phyloP scores from a whole-genome alignment of 257 asterid genomes.

The Misopates orontium region DNA sequence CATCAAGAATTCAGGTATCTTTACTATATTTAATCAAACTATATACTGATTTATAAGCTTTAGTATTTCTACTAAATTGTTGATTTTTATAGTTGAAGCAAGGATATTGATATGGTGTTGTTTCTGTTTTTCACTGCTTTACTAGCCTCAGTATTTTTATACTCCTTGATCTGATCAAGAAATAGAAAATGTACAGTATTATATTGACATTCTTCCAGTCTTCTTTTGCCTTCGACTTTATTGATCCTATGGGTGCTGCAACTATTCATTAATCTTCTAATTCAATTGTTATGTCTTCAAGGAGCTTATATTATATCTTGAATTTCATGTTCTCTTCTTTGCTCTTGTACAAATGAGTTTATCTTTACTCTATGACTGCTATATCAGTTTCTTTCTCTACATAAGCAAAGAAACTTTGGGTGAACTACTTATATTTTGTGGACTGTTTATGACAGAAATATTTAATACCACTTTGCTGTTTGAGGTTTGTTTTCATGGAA shows the following conservation, averaged over 20 bases:
- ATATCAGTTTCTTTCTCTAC: background rate
- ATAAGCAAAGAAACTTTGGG: background rate
- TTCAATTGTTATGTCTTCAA: too few species aligned
- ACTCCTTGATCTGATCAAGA: slow-evolving; percentile 12
- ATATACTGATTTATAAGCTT: slow-evolving; percentile 14
- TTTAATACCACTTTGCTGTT: slow-evolving; percentile 16
- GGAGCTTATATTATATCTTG: too few species aligned
- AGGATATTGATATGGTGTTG: background rate
- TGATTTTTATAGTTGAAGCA: slow-evolving; percentile 4
- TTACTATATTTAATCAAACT: slow-evolving; percentile 9
- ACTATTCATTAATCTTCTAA: background rate
- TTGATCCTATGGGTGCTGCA: slow-evolving; percentile 12
- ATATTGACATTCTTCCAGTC: background rate
- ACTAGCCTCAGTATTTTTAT: background rate
- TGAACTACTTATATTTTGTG: background rate
- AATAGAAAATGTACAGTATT: background rate
- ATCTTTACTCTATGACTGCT: background rate
- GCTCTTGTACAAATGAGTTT: background rate
- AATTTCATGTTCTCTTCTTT: background rate
- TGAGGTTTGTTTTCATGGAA: slow-evolving; percentile 25
- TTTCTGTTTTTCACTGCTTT: slow-evolving; percentile 1
- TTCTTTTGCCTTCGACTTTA: slow-evolving; percentile 1
- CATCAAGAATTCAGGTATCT: slow-evolving; percentile 94
- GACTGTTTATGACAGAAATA: slow-evolving; percentile 1
- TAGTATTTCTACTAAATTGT: slow-evolving; percentile 14